Evolutionary conservation across 148 eudicot genomes (phyloP), one percentile per base, ranked within the genome.

Genomic region (Vaccinium vitisidaea): DNA sequence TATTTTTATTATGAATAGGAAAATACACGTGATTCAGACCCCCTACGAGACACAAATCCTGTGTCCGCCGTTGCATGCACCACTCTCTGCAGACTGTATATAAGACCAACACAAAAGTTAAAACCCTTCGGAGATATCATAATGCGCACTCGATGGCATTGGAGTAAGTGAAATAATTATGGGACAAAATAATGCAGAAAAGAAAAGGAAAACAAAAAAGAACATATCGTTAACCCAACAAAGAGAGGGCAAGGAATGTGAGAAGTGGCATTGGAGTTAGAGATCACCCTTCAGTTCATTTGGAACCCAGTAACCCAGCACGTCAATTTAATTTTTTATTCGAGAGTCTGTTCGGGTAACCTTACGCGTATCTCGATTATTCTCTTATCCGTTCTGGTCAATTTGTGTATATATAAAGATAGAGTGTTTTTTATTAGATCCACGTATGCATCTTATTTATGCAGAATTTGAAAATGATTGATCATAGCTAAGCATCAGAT

Each of bases 101-200:
- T 1, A 81, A 58, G 36, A 21, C 78, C 55, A 77, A 86, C 83
- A 79, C 30, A 65, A 74, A 70, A 79, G 83, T 79, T 83, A 78
- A 86, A 78, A 77, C 43, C 43, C 56, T 53, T 55, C 74, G 55
- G 27, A 79, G 73, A 61, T 78, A 39, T 65, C 39, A 54, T 79
- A 73, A 69, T 46, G 85, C 63, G 50, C 61, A 70, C 83, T 86
- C 59, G 71, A 78, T 46, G 82, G 74, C 85, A 71, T 83, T 67
- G 75, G 82, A 79, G 75, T 52, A 83, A 86, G 84, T 52, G 58
- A 83, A 58, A 80, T 0, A 58, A 39, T 13, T n/a, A 19, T 11
- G 25, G 11, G 73, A 67, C 73, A 67, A 67, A 63, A 8, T 65
- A 65, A 65, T 63, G 70, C 70, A n/a, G 10, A 21, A 63, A 63